Evolutionary conservation across 148 eudicot genomes (phyloP).

Genomic region (Amaranthus palmeri): DNA sequence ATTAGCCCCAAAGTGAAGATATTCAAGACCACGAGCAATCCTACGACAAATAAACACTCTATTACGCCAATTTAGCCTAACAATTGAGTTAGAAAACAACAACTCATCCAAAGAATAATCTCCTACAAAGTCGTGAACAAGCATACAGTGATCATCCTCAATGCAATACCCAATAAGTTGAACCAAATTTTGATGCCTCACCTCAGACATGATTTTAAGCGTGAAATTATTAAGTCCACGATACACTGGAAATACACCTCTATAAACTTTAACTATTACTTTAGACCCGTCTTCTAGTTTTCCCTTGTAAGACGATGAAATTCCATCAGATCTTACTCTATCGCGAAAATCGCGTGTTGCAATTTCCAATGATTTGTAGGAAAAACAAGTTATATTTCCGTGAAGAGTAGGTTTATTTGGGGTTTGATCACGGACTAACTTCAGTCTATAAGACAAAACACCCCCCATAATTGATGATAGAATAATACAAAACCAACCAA

Average conservation of each 20-base stretch:
- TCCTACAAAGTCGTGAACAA: conserved; percentile 51
- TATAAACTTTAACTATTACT: background rate
- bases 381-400: background rate
- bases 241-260: too few relatives aligned
- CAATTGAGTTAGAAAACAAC: conserved; percentile 32
- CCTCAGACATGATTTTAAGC: conserved; percentile 41
- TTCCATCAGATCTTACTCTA: background rate
- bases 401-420: too few relatives aligned
- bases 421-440: too few relatives aligned
- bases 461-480: too few relatives aligned
- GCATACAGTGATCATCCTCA: conserved; percentile 36
- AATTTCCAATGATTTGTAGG: background rate
- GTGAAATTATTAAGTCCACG: background rate
- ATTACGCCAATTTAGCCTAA: background rate
- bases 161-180: conserved; percentile 53
- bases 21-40: background rate
- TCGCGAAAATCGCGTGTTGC: background rate
- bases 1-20: background rate
- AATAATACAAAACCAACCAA: too few relatives aligned
- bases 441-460: too few relatives aligned
- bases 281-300: background rate
- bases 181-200: conserved; percentile 47
- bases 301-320: background rate
- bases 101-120: conserved; percentile 38
- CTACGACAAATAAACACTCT: background rate